Percentiles rank a stretch among this genome's conserved stretches.
Evolutionary conservation across 2,329 filamentous ascomycete species (phyloP).

Genomic region (Stagonosporopsis cucurbitacearum): DNA sequence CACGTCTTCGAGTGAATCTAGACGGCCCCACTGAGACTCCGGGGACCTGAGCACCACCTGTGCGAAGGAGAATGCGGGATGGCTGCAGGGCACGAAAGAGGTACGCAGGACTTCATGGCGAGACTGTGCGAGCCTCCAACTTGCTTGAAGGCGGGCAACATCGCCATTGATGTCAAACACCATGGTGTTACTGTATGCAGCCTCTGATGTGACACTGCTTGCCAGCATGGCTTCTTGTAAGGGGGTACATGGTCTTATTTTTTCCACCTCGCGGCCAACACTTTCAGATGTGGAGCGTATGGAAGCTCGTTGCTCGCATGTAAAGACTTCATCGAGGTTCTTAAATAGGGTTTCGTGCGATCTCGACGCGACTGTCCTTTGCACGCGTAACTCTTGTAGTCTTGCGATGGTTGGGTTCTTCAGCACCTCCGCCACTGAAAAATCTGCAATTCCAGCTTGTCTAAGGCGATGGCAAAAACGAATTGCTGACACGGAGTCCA

Average conservation of each 20-base stretch:
- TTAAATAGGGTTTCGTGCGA: neutral
- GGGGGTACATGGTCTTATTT: constrained; percentile 80
- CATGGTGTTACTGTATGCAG: constrained; percentile 76
- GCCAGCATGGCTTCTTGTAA: constrained; percentile 88
- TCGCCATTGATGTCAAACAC: constrained; percentile 66
- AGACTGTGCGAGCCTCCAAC: constrained; percentile 68
- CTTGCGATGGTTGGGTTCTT: constrained; percentile 70
- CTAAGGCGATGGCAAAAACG: constrained; percentile 66
- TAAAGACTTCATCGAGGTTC: constrained; percentile 23
- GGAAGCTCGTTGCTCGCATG: constrained; percentile 14
- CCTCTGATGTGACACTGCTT: constrained; percentile 54
- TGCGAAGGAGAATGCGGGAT: constrained; percentile 67
- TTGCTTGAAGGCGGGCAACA: constrained; percentile 57
- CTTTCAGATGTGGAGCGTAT: constrained; percentile 24
- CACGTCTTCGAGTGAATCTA: constrained; percentile 32
- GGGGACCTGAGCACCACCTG: constrained; percentile 67
- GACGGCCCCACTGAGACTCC: constrained; percentile 50
- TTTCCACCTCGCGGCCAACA: constrained; percentile 51
- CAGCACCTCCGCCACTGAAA: constrained; percentile 74
- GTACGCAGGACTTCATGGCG: constrained; percentile 82
- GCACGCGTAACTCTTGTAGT: constrained; percentile 47
- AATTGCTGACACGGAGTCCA: constrained; percentile 87
- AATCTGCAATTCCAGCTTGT: constrained; percentile 51
- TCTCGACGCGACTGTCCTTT: constrained; percentile 36
- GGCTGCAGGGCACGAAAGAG: constrained; percentile 71